These are phyloP conservation scores for Potentilla sterilis DNA, from an alignment of 306 rosid species.

Conservation along the genomic window DNA sequence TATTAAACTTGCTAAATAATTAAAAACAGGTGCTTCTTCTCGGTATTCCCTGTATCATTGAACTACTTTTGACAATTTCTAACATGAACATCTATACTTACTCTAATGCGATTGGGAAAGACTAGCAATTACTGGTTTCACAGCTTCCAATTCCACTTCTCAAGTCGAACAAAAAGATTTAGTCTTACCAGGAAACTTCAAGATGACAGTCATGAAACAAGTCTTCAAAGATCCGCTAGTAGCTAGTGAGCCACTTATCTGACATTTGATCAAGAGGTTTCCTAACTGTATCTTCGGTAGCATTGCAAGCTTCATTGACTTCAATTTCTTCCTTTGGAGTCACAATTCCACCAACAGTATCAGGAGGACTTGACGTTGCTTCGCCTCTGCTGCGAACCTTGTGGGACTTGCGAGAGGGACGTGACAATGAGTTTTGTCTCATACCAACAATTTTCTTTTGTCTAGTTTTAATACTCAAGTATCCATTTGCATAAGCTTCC, in stretches of 20 bases:
- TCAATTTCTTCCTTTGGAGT: slow-evolving; percentile 39
- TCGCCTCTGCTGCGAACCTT: slow-evolving; percentile 46
- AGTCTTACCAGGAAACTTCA: slow-evolving; percentile 21
- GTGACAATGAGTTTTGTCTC: slow-evolving; percentile 27
- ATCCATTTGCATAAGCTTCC: slow-evolving; percentile 66
- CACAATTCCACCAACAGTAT: slow-evolving; percentile 19
- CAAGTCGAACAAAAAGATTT: slow-evolving; percentile 19
- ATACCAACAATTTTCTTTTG: slow-evolving; percentile 26
- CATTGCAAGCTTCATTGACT: slow-evolving; percentile 36
- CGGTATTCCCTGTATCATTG: not conserved
- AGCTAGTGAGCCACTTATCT: slow-evolving; percentile 30
- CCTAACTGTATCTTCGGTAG: slow-evolving; percentile 24
- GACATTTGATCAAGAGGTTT: slow-evolving; percentile 35
- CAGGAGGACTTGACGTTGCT: slow-evolving; percentile 34
- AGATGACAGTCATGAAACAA: slow-evolving; percentile 7
- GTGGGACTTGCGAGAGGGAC: slow-evolving; percentile 40
- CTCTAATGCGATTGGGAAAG: not conserved
- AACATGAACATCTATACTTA: not conserved
- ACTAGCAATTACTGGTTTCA: not conserved
- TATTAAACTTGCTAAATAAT: not conserved
- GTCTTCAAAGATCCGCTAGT: slow-evolving; percentile 18
- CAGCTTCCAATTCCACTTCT: not conserved
- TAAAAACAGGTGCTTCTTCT: not conserved
- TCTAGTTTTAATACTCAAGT: slow-evolving; percentile 41
- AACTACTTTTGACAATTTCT: not conserved